Conservation (phyloP, 192 early-diverging fungal species). For the Cetraspora pellucida region DNA sequence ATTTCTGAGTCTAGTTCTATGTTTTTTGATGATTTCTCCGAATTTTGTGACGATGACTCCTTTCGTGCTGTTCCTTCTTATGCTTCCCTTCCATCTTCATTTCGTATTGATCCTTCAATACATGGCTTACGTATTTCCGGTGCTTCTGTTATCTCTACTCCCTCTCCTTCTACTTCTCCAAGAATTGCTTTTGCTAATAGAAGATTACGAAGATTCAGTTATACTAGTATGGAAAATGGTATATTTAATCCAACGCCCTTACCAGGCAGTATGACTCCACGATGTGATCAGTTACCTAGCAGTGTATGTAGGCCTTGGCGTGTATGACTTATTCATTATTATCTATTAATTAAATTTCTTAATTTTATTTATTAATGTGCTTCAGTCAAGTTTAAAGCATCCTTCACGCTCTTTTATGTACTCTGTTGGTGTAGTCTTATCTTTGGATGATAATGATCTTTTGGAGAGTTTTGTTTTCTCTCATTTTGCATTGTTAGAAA, state of each 20-base stretch:
- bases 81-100: slow-evolving; percentile 14
- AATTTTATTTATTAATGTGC: too few relatives aligned
- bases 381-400: slow-evolving; percentile 42
- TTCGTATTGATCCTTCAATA: slow-evolving; percentile 40
- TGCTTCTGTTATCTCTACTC: slow-evolving; percentile 19
- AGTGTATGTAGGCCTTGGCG: too few relatives aligned
- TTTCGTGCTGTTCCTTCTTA: slow-evolving; percentile 23
- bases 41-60: slow-evolving; percentile 42
- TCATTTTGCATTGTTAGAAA: slow-evolving; percentile 61
- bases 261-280: slow-evolving; percentile 37
- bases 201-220: slow-evolving; percentile 51
- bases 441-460: slow-evolving; percentile 47
- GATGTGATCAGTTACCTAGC: not conserved
- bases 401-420: slow-evolving; percentile 53
- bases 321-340: not conserved
- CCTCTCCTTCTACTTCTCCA: slow-evolving; percentile 25
- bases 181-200: slow-evolving; percentile 44
- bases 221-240: slow-evolving; percentile 61
- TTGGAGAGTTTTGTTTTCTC: slow-evolving; percentile 60
- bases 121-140: slow-evolving; percentile 35
- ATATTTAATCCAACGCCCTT: slow-evolving; percentile 57
- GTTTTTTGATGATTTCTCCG: slow-evolving; percentile 28
- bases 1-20: not conserved
- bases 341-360: too few relatives aligned
- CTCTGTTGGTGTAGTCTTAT: slow-evolving; percentile 56